Base-by-base conservation (phyloP, 805 yeast species). In the Candida caryicola region DNA sequence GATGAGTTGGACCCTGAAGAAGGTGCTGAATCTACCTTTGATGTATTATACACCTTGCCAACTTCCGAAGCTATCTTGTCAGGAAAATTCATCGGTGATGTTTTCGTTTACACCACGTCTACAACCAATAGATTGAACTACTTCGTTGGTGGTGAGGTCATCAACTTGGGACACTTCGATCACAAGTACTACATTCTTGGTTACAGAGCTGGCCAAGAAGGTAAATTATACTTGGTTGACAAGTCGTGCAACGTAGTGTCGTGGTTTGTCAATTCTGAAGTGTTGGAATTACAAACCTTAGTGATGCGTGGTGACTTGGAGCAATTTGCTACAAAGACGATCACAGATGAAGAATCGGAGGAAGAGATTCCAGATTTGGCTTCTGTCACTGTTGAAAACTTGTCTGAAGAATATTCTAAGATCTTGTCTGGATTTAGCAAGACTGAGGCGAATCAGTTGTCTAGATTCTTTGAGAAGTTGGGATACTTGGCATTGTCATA, bases 1-100 rank as follows among this genome's bases (percentile, higher is more conserved):
- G 87, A 78, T 39, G 61, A 70, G 7, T 63, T 77, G 39, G 85
- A 80, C 55, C 77, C 79, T 4, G 95, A 87, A 56, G 96, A 89
- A 59, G 98, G 96, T 49, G 85, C 85, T 26, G 96, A 85, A 55
- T 83, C 77, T 27, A 77, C 91, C 12, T 88, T 93, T 59, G 95
- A 86, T 39, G 90, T 90, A 17, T 69, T 87, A 40, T 78, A 82
- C 54, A 95, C 95, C 45, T 76, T 88, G 43, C 76, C 77, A 41
- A 62, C 71, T 17, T 50, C 70, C 2, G 99, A 93, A 59, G 67
- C 81, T 14, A 77, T 91, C 27, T 79, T 85, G 43, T 82, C 95
- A 19, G 97, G 97, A 55, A 83, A 82, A 61, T 93, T 97, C 89
- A 89, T 90, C 53, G 99, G 98, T 49, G 98, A 93, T 68, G 97